Base-by-base conservation (phyloP, 768 basidiomycete species). In the Chalciporus pseudorubinellus region DNA sequence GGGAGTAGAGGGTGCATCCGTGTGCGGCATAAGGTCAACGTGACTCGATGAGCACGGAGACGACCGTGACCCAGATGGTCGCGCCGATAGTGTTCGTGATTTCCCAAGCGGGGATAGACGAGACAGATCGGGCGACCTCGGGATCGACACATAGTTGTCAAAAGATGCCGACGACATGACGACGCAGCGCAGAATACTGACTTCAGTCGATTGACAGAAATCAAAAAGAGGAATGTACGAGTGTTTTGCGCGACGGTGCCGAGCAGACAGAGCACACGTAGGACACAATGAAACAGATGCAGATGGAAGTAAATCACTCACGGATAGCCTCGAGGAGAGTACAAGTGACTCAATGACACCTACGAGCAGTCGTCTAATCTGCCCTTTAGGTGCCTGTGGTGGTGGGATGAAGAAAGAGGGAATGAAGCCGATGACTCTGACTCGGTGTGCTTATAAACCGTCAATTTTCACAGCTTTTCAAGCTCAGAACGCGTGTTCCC, bases 381-480 rank as follows among this genome's bases (percentile, higher is more conserved):
- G 63, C 66, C 56, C 66, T 45, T 39, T n/a, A 31, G 39, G 50
- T 50, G 55, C 41, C 34, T 33, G 47, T 14, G 40, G 46, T 69
- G 67, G 41, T 43, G 58, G 69, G 20, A 6, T 50, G 19, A 31
- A 43, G 55, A 50, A 44, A 50, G 57, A 48, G 20, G 14, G 46
- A n/a, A 55, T 44, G 29, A 16, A 39, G 26, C 26, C 18, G 1
- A 13, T 2, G 0, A n/a, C 1, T 48, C 24, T 69, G 69, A 69
- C 67, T 69, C 69, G 64, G 39, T 6, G 41, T 14, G 54, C 62
- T 69, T 69, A 67, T 70, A 70, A 63, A 55, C 41, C 45, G 28
- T 20, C 22, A 21, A 40, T 56, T 56, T 57, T 61, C 67, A 69
- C 60, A 56, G 67, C 67, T 59, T 70, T 69, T 69, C 69, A 70